Evolutionary conservation across 2,329 filamentous ascomycete genomes (phyloP).

Genomic region (Alternaria arborescens): DNA sequence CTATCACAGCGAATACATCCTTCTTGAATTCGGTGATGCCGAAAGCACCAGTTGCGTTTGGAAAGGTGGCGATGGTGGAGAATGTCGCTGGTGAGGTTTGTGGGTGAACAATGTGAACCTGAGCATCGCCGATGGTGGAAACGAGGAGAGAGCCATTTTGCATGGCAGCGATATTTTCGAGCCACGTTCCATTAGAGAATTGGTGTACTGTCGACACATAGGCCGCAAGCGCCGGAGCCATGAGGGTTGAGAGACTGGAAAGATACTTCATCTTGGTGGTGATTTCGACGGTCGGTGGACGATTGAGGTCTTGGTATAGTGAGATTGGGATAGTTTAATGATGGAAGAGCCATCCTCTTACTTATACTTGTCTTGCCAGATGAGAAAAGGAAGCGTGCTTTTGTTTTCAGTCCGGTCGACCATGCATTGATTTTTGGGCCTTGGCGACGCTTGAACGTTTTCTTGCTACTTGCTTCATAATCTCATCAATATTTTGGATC

Average conservation of each 20-base stretch:
- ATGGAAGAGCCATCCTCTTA: not conserved
- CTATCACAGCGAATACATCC: constrained; percentile 47
- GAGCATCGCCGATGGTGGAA: constrained; percentile 40
- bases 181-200: constrained; percentile 38
- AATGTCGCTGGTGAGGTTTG: constrained; percentile 21
- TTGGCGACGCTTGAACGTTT: constrained; percentile 1
- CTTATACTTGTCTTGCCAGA: not conserved
- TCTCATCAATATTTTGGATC: not conserved
- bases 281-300: not conserved
- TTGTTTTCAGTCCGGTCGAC: not conserved
- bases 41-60: constrained; percentile 32
- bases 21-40: constrained; percentile 50
- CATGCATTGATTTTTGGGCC: not conserved
- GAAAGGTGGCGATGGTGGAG: constrained; percentile 40
- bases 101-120: constrained; percentile 49
- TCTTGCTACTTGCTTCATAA: not conserved
- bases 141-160: constrained; percentile 51
- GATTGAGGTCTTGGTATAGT: not conserved
- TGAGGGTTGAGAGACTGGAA: constrained; percentile 3
- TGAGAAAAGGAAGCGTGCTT: not conserved
- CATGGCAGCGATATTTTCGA: constrained; percentile 52
- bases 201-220: constrained; percentile 29
- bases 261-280: constrained; percentile 7
- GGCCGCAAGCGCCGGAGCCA: constrained; percentile 3
- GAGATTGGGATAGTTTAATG: not conserved